Conservation (phyloP, 495 filamentous ascomycete genomes). For the Daldinia loculata region DNA sequence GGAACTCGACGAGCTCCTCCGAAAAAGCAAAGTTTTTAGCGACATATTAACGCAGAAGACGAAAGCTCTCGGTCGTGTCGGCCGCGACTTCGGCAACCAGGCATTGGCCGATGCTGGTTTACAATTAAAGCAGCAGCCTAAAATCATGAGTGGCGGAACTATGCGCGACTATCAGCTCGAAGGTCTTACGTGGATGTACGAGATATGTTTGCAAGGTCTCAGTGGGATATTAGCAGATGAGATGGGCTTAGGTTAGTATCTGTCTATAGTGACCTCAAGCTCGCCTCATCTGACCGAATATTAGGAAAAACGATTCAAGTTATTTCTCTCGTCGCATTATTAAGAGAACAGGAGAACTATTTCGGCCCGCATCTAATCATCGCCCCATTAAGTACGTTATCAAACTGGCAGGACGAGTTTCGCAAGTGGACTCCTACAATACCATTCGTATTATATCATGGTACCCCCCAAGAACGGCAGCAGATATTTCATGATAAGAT, state of each 20-base stretch:
- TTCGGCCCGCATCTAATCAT: slow-evolving; percentile 87
- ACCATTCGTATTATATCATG: slow-evolving; percentile 89
- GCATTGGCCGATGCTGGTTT: slow-evolving; percentile 78
- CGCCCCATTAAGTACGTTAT: slow-evolving; percentile 88
- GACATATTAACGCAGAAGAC: slow-evolving; percentile 65
- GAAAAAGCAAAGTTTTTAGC: slow-evolving; percentile 58
- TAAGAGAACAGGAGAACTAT: slow-evolving; percentile 84
- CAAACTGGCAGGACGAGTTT: slow-evolving; percentile 98
- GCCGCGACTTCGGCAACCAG: slow-evolving; percentile 61
- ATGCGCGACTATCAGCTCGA: slow-evolving; percentile 97
- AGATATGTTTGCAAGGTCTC: slow-evolving; percentile 80
- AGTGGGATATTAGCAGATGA: slow-evolving; percentile 97
- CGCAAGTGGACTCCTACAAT: slow-evolving; percentile 86
- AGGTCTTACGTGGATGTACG: slow-evolving; percentile 93
- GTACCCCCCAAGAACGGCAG: slow-evolving; percentile 74
- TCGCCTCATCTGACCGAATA: slow-evolving; percentile 22
- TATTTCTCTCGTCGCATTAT: slow-evolving; percentile 87
- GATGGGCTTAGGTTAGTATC: slow-evolving; percentile 81
- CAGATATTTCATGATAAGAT: slow-evolving; percentile 72
- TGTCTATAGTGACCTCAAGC: no score
- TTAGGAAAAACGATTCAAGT: slow-evolving; percentile 87
- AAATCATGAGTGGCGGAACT: slow-evolving; percentile 81
- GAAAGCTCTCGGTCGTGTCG: slow-evolving; percentile 62
- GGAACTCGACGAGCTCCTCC: slow-evolving; percentile 60
- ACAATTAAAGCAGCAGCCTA: slow-evolving; percentile 83